A percentile compares a stretch with the other conserved stretches of the same genome.
phyloP scores from a whole-genome alignment of 2,329 filamentous ascomycete genomes.

The Coniochaeta prunicola region DNA sequence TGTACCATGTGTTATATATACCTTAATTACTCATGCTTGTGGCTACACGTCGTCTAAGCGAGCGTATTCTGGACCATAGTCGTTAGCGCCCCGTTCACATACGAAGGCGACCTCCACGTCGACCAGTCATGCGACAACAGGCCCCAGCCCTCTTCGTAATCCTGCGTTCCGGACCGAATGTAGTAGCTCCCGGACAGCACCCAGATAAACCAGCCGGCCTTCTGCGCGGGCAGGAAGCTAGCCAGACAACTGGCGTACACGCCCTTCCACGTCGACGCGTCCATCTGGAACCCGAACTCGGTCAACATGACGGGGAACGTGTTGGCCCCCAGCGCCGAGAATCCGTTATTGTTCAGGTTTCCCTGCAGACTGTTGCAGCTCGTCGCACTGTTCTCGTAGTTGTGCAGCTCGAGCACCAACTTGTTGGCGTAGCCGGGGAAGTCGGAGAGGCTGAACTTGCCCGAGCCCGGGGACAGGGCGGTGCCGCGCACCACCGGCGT shows the following conservation, averaged over 20 bases:
- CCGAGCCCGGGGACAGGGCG: slow-evolving; percentile 37
- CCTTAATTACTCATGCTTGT: too few species aligned
- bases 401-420: slow-evolving; percentile 54
- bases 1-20: too few species aligned
- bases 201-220: slow-evolving; percentile 52
- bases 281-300: slow-evolving; percentile 47
- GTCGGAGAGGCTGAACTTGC: slow-evolving; percentile 33
- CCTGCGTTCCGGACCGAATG: slow-evolving; percentile 41
- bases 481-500: slow-evolving; percentile 41
- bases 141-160: slow-evolving; percentile 52
- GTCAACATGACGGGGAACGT: slow-evolving; percentile 42
- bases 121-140: slow-evolving; percentile 47
- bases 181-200: slow-evolving; percentile 54
- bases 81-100: slow-evolving; percentile 31
- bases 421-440: slow-evolving; percentile 45
- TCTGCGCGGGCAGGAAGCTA: slow-evolving; percentile 36
- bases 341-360: slow-evolving; percentile 43
- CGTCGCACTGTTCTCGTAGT: slow-evolving; percentile 45
- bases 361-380: slow-evolving; percentile 38
- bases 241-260: slow-evolving; percentile 47
- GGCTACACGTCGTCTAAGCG: too few species aligned
- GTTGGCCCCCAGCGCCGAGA: slow-evolving; percentile 40
- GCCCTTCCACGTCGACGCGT: slow-evolving; percentile 33
- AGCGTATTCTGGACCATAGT: slow-evolving; percentile 30
- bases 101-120: slow-evolving; percentile 36